A percentile compares a stretch with the other conserved stretches of the same genome.
phyloP scores from a whole-genome alignment of 352 stramenopile genomes.

The Pythium aquatile region DNA sequence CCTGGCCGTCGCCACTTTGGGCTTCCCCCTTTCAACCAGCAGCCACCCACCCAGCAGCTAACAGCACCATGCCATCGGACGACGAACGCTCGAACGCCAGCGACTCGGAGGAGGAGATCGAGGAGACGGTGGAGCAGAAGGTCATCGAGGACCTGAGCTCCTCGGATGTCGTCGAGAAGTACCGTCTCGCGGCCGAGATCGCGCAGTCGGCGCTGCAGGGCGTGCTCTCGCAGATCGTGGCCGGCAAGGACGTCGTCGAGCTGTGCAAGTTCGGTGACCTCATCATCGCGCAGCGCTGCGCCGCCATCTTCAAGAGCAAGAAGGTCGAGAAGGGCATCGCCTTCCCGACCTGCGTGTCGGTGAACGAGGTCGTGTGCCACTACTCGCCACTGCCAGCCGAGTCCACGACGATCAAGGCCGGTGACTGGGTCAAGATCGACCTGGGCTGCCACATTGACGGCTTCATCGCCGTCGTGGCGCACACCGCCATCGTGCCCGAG shows the following conservation, averaged over 20 bases:
- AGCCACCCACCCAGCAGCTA: neutral
- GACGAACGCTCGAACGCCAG: conserved; percentile 51
- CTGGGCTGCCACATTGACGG: conserved; percentile 99
- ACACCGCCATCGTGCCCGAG: conserved; percentile 95
- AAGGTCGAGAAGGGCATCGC: conserved; percentile 98
- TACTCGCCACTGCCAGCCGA: conserved; percentile 94
- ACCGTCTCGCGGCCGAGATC: conserved; percentile 98
- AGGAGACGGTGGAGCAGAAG: conserved; percentile 58
- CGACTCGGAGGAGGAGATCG: conserved; percentile 76
- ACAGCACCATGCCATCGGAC: conserved; percentile 44
- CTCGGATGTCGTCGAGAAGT: conserved; percentile 95
- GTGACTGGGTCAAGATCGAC: conserved; percentile 94
- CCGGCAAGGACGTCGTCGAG: conserved; percentile 95
- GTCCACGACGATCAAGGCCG: conserved; percentile 69
- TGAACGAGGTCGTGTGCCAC: conserved; percentile 99
- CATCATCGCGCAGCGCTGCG: conserved; percentile 78
- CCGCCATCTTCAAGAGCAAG: conserved; percentile 97
- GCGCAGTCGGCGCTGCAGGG: conserved; percentile 96
- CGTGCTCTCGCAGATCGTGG: conserved; percentile 92
- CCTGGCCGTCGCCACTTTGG: neutral
- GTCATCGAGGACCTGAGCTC: conserved; percentile 84
- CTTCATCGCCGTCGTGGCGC: conserved; percentile 98
- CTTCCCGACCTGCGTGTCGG: conserved; percentile 98
- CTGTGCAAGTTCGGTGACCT: conserved; percentile 93
- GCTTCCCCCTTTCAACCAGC: conserved; percentile 9